Percentiles rank a stretch among this genome's conserved stretches.
Conservation (phyloP, 192 early-diverging fungal genomes). For the Coemansia sp. region DNA sequence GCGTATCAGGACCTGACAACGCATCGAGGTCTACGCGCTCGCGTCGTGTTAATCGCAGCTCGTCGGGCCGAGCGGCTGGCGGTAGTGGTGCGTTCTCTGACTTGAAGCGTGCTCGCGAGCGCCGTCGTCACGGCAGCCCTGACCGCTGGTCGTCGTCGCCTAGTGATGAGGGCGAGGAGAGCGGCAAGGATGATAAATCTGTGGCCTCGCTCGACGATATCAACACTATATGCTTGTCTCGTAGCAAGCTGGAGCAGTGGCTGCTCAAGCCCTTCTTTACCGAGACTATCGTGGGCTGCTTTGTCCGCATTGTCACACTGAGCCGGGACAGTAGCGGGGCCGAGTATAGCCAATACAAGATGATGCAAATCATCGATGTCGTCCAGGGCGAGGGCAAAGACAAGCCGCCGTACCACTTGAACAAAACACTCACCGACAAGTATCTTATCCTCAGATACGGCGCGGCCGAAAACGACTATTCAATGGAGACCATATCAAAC, state of each 20-base stretch:
- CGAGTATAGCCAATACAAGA: constrained; percentile 57
- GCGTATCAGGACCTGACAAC: constrained; percentile 12
- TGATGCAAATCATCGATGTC: constrained; percentile 64
- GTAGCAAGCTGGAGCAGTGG: constrained; percentile 73
- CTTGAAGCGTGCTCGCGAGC: constrained; percentile 61
- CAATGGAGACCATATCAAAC: constrained; percentile 81
- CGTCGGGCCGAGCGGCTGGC: neutral
- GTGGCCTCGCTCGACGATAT: constrained; percentile 64
- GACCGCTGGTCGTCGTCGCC: constrained; percentile 35
- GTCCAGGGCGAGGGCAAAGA: constrained; percentile 57
- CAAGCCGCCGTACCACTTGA: constrained; percentile 62
- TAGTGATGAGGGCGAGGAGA: constrained; percentile 37
- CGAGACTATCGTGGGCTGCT: constrained; percentile 64
- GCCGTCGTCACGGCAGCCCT: constrained; percentile 21
- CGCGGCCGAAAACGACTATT: constrained; percentile 64
- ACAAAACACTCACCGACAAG: constrained; percentile 64
- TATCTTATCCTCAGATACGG: constrained; percentile 70
- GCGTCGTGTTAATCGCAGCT: constrained; percentile 11
- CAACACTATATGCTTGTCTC: constrained; percentile 61
- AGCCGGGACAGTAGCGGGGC: constrained; percentile 55
- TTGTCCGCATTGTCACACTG: constrained; percentile 61
- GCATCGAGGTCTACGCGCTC: constrained; percentile 13
- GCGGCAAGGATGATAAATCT: constrained; percentile 14
- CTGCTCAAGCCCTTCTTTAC: constrained; percentile 70
- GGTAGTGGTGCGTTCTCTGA: constrained; percentile 47